Conservation (phyloP, 139 green algal genomes). For the Chlorella sp. region DNA sequence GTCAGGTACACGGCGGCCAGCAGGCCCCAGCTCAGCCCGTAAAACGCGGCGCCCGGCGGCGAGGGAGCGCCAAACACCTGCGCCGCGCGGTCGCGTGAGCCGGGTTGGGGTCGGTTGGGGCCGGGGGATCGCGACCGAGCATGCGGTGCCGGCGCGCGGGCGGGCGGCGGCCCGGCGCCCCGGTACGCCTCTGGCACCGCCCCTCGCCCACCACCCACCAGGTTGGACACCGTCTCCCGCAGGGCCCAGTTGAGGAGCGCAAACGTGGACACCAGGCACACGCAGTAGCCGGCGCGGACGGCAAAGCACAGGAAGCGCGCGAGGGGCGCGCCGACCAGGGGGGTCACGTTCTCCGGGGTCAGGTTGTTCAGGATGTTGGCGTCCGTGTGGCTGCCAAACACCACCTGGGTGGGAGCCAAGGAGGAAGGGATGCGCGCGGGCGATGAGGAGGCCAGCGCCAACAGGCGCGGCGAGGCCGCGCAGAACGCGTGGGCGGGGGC, state of each 20-base stretch:
- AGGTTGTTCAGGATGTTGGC: constrained; percentile 46
- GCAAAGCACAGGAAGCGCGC: constrained; percentile 23
- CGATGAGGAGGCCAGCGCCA: no score
- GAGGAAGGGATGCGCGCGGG: no score
- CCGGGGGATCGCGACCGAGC: no score
- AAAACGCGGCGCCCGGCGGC: constrained; percentile 25
- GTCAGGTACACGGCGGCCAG: constrained; percentile 28
- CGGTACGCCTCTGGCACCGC: no score
- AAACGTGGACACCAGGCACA: constrained; percentile 41
- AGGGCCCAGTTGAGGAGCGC: constrained; percentile 49
- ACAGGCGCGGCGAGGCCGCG: no score
- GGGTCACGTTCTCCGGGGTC: constrained; percentile 12
- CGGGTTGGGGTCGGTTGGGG: no score
- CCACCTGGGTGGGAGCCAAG: background rate
- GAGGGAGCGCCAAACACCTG: constrained; percentile 18
- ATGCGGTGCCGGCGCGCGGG: no score
- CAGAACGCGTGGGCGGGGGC: no score
- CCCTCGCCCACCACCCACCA: no score
- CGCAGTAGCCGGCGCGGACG: constrained; percentile 37
- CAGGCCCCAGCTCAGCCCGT: constrained; percentile 14
- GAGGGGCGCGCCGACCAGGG: background rate
- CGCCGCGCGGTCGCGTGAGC: no score
- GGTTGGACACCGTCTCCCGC: constrained; percentile 37
- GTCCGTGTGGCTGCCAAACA: constrained; percentile 3
- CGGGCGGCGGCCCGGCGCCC: no score